Conservation (phyloP, 78 protist species). For the Pelomyxa schiedti region DNA sequence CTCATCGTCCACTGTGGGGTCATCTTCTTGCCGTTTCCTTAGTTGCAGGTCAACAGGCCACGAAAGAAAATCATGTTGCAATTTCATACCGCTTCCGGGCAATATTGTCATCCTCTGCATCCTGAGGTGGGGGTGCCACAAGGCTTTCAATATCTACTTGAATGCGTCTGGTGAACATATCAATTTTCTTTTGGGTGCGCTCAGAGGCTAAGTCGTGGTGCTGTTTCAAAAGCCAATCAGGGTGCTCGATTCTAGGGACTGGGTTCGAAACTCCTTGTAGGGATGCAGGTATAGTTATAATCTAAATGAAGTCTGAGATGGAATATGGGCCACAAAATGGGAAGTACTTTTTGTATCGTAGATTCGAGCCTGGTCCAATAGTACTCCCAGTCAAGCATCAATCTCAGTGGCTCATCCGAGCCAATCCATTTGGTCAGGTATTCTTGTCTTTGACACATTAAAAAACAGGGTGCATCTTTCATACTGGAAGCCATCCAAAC, state of each 20-base stretch:
- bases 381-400: conserved; percentile 94
- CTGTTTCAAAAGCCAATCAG: conserved; percentile 86
- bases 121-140: not conserved
- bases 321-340: no score
- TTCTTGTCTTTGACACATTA: no score
- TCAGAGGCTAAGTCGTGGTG: conserved; percentile 10
- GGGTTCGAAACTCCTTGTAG: conserved; percentile 85
- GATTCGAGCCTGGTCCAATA: conserved; percentile 16
- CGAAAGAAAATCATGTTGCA: not conserved
- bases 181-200: no score
- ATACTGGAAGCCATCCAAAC: not conserved
- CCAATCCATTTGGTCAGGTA: conserved; percentile 29
- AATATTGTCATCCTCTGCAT: not conserved
- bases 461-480: not conserved
- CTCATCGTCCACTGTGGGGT: not conserved
- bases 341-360: conserved; percentile 85
- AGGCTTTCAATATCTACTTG: no score
- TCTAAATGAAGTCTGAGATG: no score
- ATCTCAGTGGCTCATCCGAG: not conserved
- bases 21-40: not conserved
- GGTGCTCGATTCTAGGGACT: conserved; percentile 88
- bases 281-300: conserved; percentile 96
- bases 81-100: not conserved
- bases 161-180: no score
- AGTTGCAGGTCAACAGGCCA: not conserved